phyloP scores from a whole-genome alignment of 805 yeast genomes.

The Zygotorulaspora sp. region DNA sequence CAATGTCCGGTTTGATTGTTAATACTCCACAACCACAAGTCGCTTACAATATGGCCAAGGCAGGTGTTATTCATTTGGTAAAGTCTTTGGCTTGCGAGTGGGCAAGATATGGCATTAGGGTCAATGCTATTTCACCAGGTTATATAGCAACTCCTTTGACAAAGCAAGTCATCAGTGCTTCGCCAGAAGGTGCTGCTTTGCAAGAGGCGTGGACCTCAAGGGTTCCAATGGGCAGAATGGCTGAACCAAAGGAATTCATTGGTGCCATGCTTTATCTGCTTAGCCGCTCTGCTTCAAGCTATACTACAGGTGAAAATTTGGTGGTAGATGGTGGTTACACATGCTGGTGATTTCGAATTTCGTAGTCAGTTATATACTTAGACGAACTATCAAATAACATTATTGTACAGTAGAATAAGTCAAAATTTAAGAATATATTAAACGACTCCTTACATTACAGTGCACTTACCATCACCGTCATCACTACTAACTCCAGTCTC shows the following conservation, averaged over 20 bases:
- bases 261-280: slow-evolving; percentile 74
- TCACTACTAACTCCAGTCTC: slow-evolving; percentile 12
- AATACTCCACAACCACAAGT: slow-evolving; percentile 77
- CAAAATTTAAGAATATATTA: no score
- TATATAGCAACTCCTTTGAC: slow-evolving; percentile 78
- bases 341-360: slow-evolving; percentile 59
- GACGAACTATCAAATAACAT: no score
- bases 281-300: slow-evolving; percentile 62
- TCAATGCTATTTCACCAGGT: slow-evolving; percentile 75
- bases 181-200: slow-evolving; percentile 43
- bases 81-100: slow-evolving; percentile 76
- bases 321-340: slow-evolving; percentile 86
- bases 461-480: slow-evolving; percentile 16
- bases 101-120: slow-evolving; percentile 72
- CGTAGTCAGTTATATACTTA: no score
- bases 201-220: slow-evolving; percentile 68
- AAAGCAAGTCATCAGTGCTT: slow-evolving; percentile 58
- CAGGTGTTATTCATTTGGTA: slow-evolving; percentile 78
- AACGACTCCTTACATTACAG: slow-evolving; percentile 13
- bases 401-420: neutral
- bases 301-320: slow-evolving; percentile 80
- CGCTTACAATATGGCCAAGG: slow-evolving; percentile 81
- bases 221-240: slow-evolving; percentile 77
- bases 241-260: slow-evolving; percentile 77
- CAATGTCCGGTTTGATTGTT: slow-evolving; percentile 74